Conservation (phyloP, 495 filamentous ascomycete species). For the Acidiella bohemica region DNA sequence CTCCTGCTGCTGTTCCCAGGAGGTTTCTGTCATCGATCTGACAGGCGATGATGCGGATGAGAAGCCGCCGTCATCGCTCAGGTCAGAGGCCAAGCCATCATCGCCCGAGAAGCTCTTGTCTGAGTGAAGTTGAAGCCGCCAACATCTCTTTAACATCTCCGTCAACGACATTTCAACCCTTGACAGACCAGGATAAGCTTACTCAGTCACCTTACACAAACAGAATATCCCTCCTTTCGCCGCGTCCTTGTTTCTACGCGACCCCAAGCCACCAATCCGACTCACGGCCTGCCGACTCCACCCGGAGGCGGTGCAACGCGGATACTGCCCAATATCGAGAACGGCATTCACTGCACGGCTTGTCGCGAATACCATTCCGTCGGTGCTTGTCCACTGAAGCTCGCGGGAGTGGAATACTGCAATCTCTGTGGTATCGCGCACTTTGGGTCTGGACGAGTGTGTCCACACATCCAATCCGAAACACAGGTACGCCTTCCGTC, state of each 20-base stretch:
- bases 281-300: no score
- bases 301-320: constrained; percentile 10
- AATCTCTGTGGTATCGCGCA: constrained; percentile 57
- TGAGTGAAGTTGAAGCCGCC: no score
- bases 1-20: no score
- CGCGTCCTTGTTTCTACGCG: background rate
- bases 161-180: no score
- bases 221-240: constrained; percentile 1
- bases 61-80: background rate
- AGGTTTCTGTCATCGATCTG: no score
- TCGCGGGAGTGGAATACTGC: constrained; percentile 49
- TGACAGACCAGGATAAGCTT: no score
- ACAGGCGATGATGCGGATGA: no score
- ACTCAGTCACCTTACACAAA: background rate
- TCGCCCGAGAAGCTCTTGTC: background rate
- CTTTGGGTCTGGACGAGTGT: constrained; percentile 39
- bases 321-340: constrained; percentile 8
- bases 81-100: background rate
- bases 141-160: no score
- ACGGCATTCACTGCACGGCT: constrained; percentile 34
- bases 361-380: constrained; percentile 40
- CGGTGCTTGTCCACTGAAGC: constrained; percentile 48
- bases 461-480: constrained; percentile 46
- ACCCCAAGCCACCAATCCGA: background rate
- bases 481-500: constrained; percentile 28